Evolutionary conservation across 306 rosid genomes (phyloP), one percentile per base, ranked within the genome.

Genomic region (Lithocarpus polystachyus): DNA sequence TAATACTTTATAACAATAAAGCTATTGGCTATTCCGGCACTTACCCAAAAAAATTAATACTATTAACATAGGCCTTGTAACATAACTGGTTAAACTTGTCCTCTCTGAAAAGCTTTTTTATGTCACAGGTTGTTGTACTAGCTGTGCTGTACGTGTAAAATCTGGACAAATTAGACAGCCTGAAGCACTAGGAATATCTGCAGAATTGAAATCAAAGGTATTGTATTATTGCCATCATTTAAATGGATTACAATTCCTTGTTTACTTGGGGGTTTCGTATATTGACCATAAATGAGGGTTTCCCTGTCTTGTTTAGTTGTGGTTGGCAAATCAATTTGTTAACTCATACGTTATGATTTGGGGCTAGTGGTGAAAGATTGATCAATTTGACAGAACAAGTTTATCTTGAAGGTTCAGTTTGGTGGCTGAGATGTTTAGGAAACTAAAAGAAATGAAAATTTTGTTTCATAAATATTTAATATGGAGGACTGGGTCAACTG

Each of bases 141-240:
- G 99, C 82, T 95, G 98, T 75, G 99, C 98, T 43, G 99, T 95
- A 24, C 99, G 99, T 13, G 78, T 95, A 56, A 95, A 95, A 88
- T 87, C 86, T 53, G 99, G 99, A 74, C 80, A 95, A 78, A 80
- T 95, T 79, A 88, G 94, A 79, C 99, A 95, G 86, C 99, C 99
- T 48, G 92, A 93, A 84, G 99, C 99, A 7, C 91, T 95, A 43
- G 99, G 99, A 56, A 95, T 95, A 76, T 95, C 99, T 73, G 92
- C 97, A 8, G 98, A 95, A 43, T 77, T 95, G 88, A 95, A 68
- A 88, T 89, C 92, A 43, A 89, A 93, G 96, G 99, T 73, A 80
- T 12, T 37, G 81, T 73, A 20, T 28, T 43, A 62, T 67, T 67
- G 64, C 52, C 43, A 77, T 74, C 71, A 29, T n/a, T 59, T 62